Conservation (phyloP, 805 yeast genomes). For the Suhomyces tanzawaensis region DNA sequence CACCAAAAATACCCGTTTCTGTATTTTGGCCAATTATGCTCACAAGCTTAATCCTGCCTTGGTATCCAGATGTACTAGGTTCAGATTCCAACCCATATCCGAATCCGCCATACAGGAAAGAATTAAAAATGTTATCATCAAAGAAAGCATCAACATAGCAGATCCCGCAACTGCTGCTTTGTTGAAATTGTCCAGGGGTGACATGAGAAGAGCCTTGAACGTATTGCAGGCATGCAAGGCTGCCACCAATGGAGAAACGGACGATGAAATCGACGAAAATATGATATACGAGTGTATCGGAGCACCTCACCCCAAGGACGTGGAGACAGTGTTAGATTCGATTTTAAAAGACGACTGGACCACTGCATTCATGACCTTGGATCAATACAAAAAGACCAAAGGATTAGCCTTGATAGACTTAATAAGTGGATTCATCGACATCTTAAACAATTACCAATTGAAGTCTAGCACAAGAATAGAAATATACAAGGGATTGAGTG, state of each 20-base stretch:
- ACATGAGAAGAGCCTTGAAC: conserved; percentile 92
- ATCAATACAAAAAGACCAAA: conserved; percentile 60
- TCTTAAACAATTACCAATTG: conserved; percentile 67
- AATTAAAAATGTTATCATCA: conserved; percentile 62
- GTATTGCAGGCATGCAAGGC: conserved; percentile 94
- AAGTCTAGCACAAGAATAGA: conserved; percentile 58
- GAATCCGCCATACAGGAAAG: conserved; percentile 66
- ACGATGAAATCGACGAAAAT: conserved; percentile 57
- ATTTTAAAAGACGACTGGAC: conserved; percentile 88
- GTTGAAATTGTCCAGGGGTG: conserved; percentile 79
- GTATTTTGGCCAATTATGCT: conserved; percentile 92
- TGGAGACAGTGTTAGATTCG: conserved; percentile 71
- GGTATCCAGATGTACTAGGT: conserved; percentile 90
- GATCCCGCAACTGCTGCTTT: conserved; percentile 64
- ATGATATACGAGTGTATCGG: conserved; percentile 95
- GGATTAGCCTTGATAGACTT: conserved; percentile 91
- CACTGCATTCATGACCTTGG: conserved; percentile 65
- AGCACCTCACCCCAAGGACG: conserved; percentile 86
- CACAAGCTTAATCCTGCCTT: conserved; percentile 95
- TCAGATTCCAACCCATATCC: conserved; percentile 83
- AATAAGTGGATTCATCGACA: conserved; percentile 69
- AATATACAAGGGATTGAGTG: conserved; percentile 71
- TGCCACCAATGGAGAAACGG: conserved; percentile 46
- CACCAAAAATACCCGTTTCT: conserved; percentile 91
- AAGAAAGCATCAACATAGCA: conserved; percentile 60